Base-by-base conservation (phyloP, 371 early-diverging fungal genomes). In the Mucor racemosus region DNA sequence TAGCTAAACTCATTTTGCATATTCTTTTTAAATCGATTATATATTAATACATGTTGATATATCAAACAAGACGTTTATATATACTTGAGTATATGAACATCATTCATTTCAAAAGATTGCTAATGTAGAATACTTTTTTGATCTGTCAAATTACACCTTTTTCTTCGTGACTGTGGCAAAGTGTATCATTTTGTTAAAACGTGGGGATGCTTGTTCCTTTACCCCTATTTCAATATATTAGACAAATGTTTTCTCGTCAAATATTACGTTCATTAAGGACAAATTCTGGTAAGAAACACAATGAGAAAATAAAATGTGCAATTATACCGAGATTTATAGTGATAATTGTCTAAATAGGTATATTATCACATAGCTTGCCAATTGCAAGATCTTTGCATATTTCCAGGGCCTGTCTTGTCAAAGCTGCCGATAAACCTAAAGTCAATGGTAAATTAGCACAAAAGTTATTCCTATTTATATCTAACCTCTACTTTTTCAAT, bases 161-260 rank as follows among this genome's bases (percentile, higher is more conserved):
- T 34, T 55, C 7, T 5, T 55, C 35, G 56, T 55, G 56, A 55
- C 56, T 55, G 56, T 55, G 35, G 56, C 55, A 55, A 34, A 34
- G 9, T 55, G 35, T 34, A 33, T 21, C n/a, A 13, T 55, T 55
- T 15, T 34, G 17, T 35, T 33, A 33, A 35, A 36, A 35, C 35
- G 33, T 55, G 33, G 56, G 56, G 56, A 35, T 33, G 56, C 56
- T 35, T 55, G 33, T 10, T 55, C 14, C 62, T 50, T 61, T 14
- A 17, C 44, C n/a, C n/a, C n/a, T n/a, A n/a, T 46, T 36, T 48
- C 34, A 36, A 33, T 21, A 39, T 9, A 36, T 36, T 36, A 4
- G 9, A 9, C 40, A 54, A 34, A 67, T 67, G 67, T 57, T 67
- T 33, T 35, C 48, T 62, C 67, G 67, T 15, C 61, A 56, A 17